Evolutionary conservation across 306 rosid genomes (phyloP).

Genomic region (Sphenostylis stenocarpa): DNA sequence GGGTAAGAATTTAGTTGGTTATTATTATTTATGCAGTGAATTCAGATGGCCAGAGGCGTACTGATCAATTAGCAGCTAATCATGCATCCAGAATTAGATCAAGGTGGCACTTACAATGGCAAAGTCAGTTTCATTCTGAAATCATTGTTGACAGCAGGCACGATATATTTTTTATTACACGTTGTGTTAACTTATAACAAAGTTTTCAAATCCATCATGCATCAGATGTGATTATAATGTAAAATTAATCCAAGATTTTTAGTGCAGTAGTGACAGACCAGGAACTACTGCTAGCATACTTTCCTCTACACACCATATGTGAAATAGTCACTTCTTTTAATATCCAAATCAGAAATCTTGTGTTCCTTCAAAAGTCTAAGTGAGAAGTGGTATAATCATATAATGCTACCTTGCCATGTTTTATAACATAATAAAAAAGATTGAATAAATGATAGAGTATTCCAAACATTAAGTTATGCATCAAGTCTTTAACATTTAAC

Average conservation of each 20-base stretch:
- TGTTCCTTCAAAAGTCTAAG: slow-evolving; percentile 19
- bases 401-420: slow-evolving; percentile 8
- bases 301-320: not conserved
- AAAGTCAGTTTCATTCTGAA: not conserved
- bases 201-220: not conserved
- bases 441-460: not conserved
- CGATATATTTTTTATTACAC: not conserved
- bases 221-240: not conserved
- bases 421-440: slow-evolving; percentile 13
- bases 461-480: not conserved
- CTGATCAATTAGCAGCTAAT: not conserved
- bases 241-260: not conserved
- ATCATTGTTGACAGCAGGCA: not conserved
- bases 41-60: not conserved
- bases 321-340: not conserved
- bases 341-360: not conserved
- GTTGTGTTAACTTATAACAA: not conserved
- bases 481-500: not conserved
- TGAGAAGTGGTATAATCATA: not conserved
- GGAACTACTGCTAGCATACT: not conserved
- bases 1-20: not conserved
- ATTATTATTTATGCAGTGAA: not conserved
- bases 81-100: slow-evolving; percentile 6
- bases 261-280: not conserved
- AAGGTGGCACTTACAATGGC: not conserved